Base-by-base conservation (phyloP, 2,329 filamentous ascomycete species). In the Cordyceps cicadae region DNA sequence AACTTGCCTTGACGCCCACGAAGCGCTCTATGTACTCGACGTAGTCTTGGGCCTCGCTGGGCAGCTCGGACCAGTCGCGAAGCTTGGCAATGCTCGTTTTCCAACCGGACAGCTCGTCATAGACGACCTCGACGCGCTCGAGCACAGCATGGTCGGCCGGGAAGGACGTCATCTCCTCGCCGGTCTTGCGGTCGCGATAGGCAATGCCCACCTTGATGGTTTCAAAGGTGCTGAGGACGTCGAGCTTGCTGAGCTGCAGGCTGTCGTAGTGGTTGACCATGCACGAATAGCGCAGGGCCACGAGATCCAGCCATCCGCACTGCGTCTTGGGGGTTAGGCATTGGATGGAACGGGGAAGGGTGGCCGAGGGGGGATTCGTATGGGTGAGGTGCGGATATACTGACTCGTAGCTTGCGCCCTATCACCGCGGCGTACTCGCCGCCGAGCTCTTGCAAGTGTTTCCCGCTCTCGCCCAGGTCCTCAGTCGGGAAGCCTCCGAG, bases 191-290 rank as follows among this genome's bases (percentile, higher is more conserved):
- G 62, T 68, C 71, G 63, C 76, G 77, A 74, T 94, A 94, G 2
- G 82, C 84, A 9, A 87, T 82, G 14, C 51, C 57, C 14, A 63
- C 51, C 71, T 90, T 88, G 73, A 94, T 80, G 69, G 84, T 85
- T 6, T 82, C 78, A 70, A 94, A 90, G 24, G 81, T 81, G 70
- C 90, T 87, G 15, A 90, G 79, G n/a, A 90, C 80, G 66, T 90
- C 87, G 24, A 89, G 80, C 73, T 85, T 56, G n/a, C 60, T 59
- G 52, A 62, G 58, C 53, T 64, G 21, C 83, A 69, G 43, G 77
- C 72, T 2, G 84, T 86, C 54, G 75, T 88, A 88, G 75, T 86
- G 79, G 74, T 87, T 88, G 71, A 86, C 77, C 57, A 78, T 74
- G 64, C 63, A 64, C n/a, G 70, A 85, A 75, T 87, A 87, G 70